Percentiles rank a stretch among this genome's conserved stretches.
Conservation (phyloP, 352 stramenopile species). For the Pythium plurisporium region DNA sequence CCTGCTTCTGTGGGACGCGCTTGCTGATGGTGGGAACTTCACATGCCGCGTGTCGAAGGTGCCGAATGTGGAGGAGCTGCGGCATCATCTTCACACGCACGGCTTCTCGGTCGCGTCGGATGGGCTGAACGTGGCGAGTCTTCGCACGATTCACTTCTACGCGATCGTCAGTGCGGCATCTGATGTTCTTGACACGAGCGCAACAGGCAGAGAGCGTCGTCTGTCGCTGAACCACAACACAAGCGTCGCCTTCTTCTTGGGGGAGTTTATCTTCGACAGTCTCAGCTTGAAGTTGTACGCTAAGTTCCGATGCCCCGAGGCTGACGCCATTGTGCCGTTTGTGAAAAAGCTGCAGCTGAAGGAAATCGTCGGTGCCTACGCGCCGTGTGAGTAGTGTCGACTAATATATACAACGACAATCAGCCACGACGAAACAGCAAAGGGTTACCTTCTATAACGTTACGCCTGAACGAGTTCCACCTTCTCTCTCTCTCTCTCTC, state of each 20-base stretch:
- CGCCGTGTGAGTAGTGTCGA: conserved; percentile 40
- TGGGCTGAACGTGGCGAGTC: conserved; percentile 29
- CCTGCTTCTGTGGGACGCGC: conserved; percentile 40
- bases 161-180: conserved; percentile 13
- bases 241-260: conserved; percentile 40
- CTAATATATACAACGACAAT: conserved; percentile 1
- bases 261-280: conserved; percentile 69
- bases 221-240: not conserved
- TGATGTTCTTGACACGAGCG: conserved; percentile 36
- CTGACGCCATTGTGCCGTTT: conserved; percentile 53
- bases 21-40: conserved; percentile 56
- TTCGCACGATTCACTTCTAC: conserved; percentile 58
- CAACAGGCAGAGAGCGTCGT: conserved; percentile 5
- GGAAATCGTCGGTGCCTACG: conserved; percentile 63
- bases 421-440: conserved; percentile 10
- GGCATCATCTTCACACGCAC: conserved; percentile 40
- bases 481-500: not conserved
- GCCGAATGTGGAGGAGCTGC: conserved; percentile 32
- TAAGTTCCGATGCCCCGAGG: conserved; percentile 52
- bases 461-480: conserved; percentile 8
- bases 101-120: conserved; percentile 53
- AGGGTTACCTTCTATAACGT: conserved; percentile 26
- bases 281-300: conserved; percentile 58
- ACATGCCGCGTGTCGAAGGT: conserved; percentile 56
- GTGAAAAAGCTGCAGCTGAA: conserved; percentile 76